These are phyloP conservation scores for Grosmannia serpens DNA, from an alignment of 2,329 filamentous ascomycete species.

Conservation along the genomic window DNA sequence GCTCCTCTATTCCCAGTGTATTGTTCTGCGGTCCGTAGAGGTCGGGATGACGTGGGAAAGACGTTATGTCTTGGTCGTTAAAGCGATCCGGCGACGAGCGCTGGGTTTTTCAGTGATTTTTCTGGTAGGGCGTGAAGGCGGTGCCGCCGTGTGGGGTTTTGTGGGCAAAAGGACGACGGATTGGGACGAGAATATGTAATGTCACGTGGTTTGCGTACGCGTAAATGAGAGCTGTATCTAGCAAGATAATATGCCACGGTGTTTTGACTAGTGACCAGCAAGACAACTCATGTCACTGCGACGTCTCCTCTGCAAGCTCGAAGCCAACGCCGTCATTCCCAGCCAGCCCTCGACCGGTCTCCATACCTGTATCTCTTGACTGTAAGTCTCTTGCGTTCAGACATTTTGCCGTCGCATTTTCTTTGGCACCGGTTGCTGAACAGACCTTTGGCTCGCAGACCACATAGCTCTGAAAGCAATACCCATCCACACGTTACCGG, in stretches of 20 bases:
- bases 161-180: neutral
- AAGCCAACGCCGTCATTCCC: neutral
- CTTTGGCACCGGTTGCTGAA: neutral
- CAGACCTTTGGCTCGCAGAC: neutral
- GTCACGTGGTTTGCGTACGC: neutral
- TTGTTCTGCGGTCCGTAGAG: neutral
- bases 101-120: neutral
- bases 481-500: neutral
- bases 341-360: neutral
- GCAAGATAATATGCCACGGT: conserved; percentile 1
- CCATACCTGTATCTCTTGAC: neutral
- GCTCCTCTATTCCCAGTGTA: neutral
- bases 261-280: neutral
- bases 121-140: neutral
- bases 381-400: neutral
- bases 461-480: neutral
- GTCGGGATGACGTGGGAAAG: neutral
- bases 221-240: neutral
- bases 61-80: neutral
- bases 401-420: neutral
- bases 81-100: neutral
- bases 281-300: neutral
- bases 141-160: neutral
- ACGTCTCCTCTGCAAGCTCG: neutral
- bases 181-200: neutral